Percentiles rank a stretch among this genome's conserved stretches.
These are phyloP conservation scores for Talaromyces sp. DNA, from an alignment of 2,329 filamentous ascomycete genomes.

Conservation along the genomic window DNA sequence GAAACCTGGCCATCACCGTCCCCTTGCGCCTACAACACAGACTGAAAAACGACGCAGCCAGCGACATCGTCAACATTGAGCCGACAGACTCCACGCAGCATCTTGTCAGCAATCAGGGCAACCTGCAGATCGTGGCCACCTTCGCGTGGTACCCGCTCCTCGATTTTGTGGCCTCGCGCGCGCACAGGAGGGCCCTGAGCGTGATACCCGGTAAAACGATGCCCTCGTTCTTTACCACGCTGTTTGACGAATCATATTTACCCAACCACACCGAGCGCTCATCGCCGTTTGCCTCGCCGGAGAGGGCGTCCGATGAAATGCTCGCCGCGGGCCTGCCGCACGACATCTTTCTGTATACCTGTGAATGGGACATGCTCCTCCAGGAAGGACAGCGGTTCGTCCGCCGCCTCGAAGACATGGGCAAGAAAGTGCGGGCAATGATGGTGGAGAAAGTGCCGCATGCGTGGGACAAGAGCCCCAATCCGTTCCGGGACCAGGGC, in stretches of 20 bases:
- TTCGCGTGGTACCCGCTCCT: constrained; percentile 61
- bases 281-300: constrained; percentile 58
- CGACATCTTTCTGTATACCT: constrained; percentile 60
- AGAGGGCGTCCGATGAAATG: constrained; percentile 52
- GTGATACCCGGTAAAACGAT: constrained; percentile 50
- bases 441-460: constrained; percentile 47
- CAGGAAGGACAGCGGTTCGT: constrained; percentile 52
- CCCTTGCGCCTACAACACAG: constrained; percentile 51
- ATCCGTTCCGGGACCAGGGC: constrained; percentile 46
- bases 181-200: constrained; percentile 55
- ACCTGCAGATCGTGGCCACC: constrained; percentile 53
- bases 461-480: constrained; percentile 48
- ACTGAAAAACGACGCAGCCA: constrained; percentile 17
- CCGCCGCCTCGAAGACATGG: constrained; percentile 38
- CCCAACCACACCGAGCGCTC: constrained; percentile 47
- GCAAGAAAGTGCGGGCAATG: constrained; percentile 45
- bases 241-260: constrained; percentile 49
- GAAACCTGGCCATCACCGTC: constrained; percentile 60
- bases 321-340: constrained; percentile 53
- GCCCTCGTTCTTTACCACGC: constrained; percentile 45
- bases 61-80: constrained; percentile 19
- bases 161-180: constrained; percentile 59
- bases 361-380: constrained; percentile 66
- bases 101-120: constrained; percentile 35
- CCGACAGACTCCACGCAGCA: constrained; percentile 34